Base-by-base conservation (phyloP, 257 asterid genomes). In the Penstemon davidsonii region DNA sequence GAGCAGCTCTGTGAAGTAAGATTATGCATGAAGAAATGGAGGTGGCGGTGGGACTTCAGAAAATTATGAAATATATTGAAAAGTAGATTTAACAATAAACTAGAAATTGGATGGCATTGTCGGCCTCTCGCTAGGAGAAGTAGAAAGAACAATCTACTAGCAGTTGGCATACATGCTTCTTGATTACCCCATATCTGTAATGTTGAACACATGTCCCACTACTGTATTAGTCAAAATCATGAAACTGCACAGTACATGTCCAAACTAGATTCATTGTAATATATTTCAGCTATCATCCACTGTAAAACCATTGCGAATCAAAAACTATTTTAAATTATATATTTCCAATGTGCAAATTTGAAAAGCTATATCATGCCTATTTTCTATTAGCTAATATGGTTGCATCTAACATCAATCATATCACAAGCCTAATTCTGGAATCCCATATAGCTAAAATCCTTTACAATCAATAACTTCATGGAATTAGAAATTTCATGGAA, bases 261-360 rank as follows among this genome's bases (percentile, higher is more conserved):
- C 52, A 41, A 8, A 49, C 49, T 60, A 40, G 18, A 15, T 39
- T 12, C 38, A 42, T 15, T 6, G 7, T 42, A 42, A 51, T 18
- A 7, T 40, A 3, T 11, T 12, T 42, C 13, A n/a, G 51, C 12
- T 5, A 5, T 15, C 18, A 15, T 15, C 18, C 18, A 15, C 18
- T 5, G 15, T 8, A 19, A 18, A 61, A 12, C 38, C 66, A 53
- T 15, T 6, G 19, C 18, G 64, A 55, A 33, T 71, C 7, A 3
- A 46, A 25, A 41, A 62, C 41, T 51, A 40, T 71, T 46, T 62
- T 53, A 55, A 10, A 19, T 53, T 66, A 61, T 54, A 54, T 2
- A 9, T 45, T 56, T 38, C 64, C 10, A 36, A 53, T 44, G 53
- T 37, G 44, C n/a, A 6, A 37, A 49, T 18, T 42, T 66, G 62